Evolutionary conservation across 164 flowering plant genomes (phyloP), one percentile per base, ranked within the genome.

Genomic region (Magnolia officinalis): DNA sequence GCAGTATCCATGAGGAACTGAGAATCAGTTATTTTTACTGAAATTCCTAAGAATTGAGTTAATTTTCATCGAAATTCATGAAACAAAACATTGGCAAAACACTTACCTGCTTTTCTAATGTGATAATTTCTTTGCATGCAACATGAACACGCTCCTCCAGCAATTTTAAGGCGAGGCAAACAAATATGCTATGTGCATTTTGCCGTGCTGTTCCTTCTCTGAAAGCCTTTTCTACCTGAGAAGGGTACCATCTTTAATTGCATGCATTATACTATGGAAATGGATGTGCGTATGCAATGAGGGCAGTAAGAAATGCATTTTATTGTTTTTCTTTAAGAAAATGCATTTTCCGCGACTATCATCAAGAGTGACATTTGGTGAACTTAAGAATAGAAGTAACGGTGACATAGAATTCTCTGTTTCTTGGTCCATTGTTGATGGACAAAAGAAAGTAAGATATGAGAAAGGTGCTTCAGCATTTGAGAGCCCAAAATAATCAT

Each of bases 121-220:
- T 94, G 69, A 89, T 86, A 70, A 96, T 94, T 85, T 96, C 99
- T 85, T 94, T 96, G 92, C 97, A 96, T 51, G 98, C 97, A 79
- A 96, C 92, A 85, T 89, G 98, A 76, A 96, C 87, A 65, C 98
- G 95, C 82, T 96, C 96, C 85, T 96, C 99, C 83, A 96, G 85
- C 75, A 94, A 84, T 82, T 92, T 90, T 69, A 91, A 72, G 50
- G 97, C 94, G 82, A 96, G 96, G 82, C 96, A 90, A 63, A 96
- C 96, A 88, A 96, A 94, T 69, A 91, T 90, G 84, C 93, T 92
- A 84, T 94, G 99, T 26, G 97, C 99, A 91, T 96, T 96, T 84
- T 94, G 99, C 58, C 98, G 92, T 45, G 98, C 96, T 8, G 98
- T 96, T 68, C 96, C 99, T 86, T 96, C 99, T 83, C 99, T 87